Conservation (phyloP, 2,329 filamentous ascomycete genomes). For the Coniella vitis region DNA sequence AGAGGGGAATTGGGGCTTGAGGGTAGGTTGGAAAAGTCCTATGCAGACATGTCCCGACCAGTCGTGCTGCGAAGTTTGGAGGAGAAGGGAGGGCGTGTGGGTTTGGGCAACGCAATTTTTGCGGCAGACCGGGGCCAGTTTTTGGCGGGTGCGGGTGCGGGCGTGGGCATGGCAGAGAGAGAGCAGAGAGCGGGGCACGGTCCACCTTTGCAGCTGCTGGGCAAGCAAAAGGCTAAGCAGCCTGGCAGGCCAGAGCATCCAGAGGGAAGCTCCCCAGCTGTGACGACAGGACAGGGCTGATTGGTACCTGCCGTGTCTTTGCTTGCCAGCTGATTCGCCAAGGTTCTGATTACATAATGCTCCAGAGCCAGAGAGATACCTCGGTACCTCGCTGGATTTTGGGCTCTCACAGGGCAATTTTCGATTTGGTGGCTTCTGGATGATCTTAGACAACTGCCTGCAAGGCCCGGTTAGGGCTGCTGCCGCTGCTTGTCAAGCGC, state of each 20-base stretch:
- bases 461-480: slow-evolving; percentile 9
- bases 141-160: slow-evolving; percentile 4
- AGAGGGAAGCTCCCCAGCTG: not conserved
- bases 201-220: slow-evolving; percentile 3
- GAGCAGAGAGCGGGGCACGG: not conserved
- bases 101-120: slow-evolving; percentile 16
- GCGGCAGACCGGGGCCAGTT: slow-evolving; percentile 7
- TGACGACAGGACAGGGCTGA: not conserved
- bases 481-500: not conserved
- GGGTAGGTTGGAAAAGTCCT: slow-evolving; percentile 9
- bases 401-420: slow-evolving; percentile 3
- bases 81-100: slow-evolving; percentile 11
- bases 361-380: not conserved
- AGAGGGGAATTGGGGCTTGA: slow-evolving; percentile 3
- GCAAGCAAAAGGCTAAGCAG: not conserved
- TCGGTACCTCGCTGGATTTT: not conserved
- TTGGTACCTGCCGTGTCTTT: not conserved
- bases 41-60: slow-evolving; percentile 14
- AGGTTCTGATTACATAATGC: slow-evolving; percentile 2
- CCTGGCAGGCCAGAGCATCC: not conserved
- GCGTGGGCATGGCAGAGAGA: not conserved
- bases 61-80: slow-evolving; percentile 12
- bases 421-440: slow-evolving; percentile 12
- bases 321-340: not conserved
- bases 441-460: not conserved